Evolutionary conservation across 805 yeast species (phyloP).

Genomic region (Zygosaccharomyces pseudorouxii): DNA sequence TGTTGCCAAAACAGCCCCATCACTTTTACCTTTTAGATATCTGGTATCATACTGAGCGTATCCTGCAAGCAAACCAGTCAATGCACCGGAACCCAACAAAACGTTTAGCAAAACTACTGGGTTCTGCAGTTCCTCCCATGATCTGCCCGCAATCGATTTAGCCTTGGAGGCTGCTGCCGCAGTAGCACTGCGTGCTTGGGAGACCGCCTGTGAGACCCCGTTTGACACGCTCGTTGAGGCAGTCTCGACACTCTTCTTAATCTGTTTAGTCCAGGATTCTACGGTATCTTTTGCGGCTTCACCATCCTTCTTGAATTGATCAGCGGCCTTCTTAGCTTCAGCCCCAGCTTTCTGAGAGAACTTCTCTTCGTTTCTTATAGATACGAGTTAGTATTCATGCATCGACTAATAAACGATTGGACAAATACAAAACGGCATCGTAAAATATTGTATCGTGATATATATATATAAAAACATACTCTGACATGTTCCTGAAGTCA

Average conservation of each 20-base stretch:
- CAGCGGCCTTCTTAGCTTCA: conserved; percentile 32
- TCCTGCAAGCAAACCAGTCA: conserved; percentile 46
- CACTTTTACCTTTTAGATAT: conserved; percentile 41
- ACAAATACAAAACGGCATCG: background rate
- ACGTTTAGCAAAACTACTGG: conserved; percentile 58
- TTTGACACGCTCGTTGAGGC: background rate
- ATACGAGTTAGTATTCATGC: background rate
- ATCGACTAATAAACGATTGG: background rate
- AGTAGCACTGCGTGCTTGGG: conserved; percentile 8
- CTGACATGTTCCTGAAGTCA: conserved; percentile 9
- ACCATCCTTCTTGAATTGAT: conserved; percentile 33
- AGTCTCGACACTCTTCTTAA: background rate
- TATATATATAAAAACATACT: conserved; percentile 9
- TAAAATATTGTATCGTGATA: background rate
- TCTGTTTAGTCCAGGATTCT: background rate
- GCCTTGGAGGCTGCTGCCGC: conserved; percentile 22
- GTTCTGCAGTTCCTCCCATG: conserved; percentile 46
- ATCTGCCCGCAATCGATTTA: conserved; percentile 8
- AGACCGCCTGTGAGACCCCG: background rate
- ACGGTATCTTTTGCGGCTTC: conserved; percentile 25
- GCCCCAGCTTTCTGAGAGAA: conserved; percentile 24
- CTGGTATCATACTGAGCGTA: conserved; percentile 47
- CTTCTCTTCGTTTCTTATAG: conserved; percentile 6
- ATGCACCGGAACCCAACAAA: conserved; percentile 44
- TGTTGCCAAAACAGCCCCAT: conserved; percentile 45